A percentile compares a stretch with the other conserved stretches of the same genome.
phyloP scores from a whole-genome alignment of 2,329 filamentous ascomycete genomes.

The Didymella segeticola region DNA sequence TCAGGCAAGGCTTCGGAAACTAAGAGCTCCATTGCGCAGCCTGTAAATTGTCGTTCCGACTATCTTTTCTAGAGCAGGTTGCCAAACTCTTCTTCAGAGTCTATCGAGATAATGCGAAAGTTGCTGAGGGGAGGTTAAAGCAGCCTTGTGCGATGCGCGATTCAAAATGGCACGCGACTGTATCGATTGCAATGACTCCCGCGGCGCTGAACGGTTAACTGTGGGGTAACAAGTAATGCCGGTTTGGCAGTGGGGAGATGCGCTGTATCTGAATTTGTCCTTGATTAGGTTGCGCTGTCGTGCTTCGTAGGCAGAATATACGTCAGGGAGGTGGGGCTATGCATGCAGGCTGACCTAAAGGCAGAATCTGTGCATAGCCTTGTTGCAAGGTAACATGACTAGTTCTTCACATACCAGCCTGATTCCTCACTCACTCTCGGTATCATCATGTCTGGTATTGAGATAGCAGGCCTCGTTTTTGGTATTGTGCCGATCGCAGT shows the following conservation, averaged over 20 bases:
- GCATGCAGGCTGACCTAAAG: background rate
- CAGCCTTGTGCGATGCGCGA: too few relatives aligned
- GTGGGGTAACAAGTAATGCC: too few relatives aligned
- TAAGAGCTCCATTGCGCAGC: background rate
- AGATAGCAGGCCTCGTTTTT: background rate
- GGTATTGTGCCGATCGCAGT: background rate
- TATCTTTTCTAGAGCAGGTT: too few relatives aligned
- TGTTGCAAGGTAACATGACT: background rate
- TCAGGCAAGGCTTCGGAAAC: background rate
- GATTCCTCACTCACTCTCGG: background rate
- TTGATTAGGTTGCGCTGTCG: background rate
- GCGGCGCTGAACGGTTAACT: too few relatives aligned
- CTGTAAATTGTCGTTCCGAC: background rate
- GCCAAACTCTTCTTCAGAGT: too few relatives aligned
- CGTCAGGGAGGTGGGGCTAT: background rate
- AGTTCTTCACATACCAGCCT: background rate
- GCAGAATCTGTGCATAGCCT: background rate
- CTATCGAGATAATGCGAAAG: too few relatives aligned
- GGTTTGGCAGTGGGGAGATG: too few relatives aligned
- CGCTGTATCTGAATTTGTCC: background rate
- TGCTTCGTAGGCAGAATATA: background rate
- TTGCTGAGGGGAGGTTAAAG: too few relatives aligned
- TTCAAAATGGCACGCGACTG: too few relatives aligned
- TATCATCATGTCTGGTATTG: slow-evolving; percentile 1
- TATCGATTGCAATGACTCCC: too few relatives aligned